phyloP scores from a whole-genome alignment of 768 basidiomycete species.

The Daedaleopsis sinensis region DNA sequence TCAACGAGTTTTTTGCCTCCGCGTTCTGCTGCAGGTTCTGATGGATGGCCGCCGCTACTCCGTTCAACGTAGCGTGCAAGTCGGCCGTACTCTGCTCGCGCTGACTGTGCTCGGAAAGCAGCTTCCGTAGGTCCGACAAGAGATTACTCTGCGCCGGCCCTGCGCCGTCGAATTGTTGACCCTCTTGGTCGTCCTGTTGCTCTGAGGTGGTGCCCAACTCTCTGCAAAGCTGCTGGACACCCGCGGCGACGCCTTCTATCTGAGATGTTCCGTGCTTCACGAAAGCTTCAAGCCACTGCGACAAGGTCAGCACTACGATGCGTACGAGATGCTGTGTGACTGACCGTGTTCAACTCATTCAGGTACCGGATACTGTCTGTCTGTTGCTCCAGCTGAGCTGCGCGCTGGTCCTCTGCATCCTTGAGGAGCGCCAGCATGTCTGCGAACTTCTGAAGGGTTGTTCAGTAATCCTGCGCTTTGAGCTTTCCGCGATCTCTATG shows the following conservation, averaged over 20 bases:
- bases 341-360: conserved; percentile 72
- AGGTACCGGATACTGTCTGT: conserved; percentile 77
- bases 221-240: conserved; percentile 61
- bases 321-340: conserved; percentile 20
- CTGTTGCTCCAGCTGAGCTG: conserved; percentile 62
- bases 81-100: conserved; percentile 34
- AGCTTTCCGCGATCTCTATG: neutral
- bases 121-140: conserved; percentile 37
- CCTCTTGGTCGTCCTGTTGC: conserved; percentile 13
- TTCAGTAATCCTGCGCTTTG: neutral
- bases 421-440: conserved; percentile 52
- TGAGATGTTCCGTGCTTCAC: conserved; percentile 77
- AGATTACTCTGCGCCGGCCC: conserved; percentile 29
- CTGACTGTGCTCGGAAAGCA: conserved; percentile 37
- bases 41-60: conserved; percentile 42
- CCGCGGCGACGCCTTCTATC: conserved; percentile 61
- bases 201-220: conserved; percentile 45
- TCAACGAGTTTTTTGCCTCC: conserved; percentile 45
- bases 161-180: conserved; percentile 20
- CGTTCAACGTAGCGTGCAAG: conserved; percentile 38
- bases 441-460: conserved; percentile 35
- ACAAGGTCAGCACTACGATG: conserved; percentile 8
- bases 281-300: conserved; percentile 82
- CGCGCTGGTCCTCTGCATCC: conserved; percentile 50
- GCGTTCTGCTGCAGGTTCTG: conserved; percentile 42